A percentile compares a stretch with the other conserved stretches of the same genome.
These are phyloP conservation scores for Wickerhamomyces tratensis DNA, from an alignment of 805 yeast genomes.

Conservation along the genomic window DNA sequence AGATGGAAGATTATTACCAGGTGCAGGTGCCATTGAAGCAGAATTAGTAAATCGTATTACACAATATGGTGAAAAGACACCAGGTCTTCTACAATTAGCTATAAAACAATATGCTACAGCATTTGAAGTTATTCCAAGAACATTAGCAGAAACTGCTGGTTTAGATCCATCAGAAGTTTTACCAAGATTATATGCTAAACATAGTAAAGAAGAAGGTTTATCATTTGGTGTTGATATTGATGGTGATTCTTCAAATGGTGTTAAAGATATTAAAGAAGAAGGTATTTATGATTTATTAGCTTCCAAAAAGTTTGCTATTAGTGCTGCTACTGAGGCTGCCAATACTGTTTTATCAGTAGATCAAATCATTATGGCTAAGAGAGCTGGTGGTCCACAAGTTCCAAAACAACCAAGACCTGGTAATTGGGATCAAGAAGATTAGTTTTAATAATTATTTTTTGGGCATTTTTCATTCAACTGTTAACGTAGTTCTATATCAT, in stretches of 20 bases:
- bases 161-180: conserved; percentile 83
- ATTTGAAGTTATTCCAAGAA: conserved; percentile 88
- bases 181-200: conserved; percentile 84
- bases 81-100: conserved; percentile 88
- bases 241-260: conserved; percentile 55
- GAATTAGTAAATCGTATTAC: conserved; percentile 76
- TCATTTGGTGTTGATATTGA: conserved; percentile 71
- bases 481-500: no score
- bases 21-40: conserved; percentile 94
- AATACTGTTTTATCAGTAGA: conserved; percentile 85
- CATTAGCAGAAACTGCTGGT: conserved; percentile 91
- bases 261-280: conserved; percentile 57
- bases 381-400: conserved; percentile 98
- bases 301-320: conserved; percentile 78
- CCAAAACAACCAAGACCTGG: conserved; percentile 75
- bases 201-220: conserved; percentile 38
- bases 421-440: conserved; percentile 94
- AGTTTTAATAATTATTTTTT: conserved; percentile 2
- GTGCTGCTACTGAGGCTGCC: conserved; percentile 93
- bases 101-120: conserved; percentile 92
- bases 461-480: no score
- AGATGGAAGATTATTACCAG: conserved; percentile 77
- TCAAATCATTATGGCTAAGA: conserved; percentile 97
- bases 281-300: conserved; percentile 74
- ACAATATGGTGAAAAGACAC: conserved; percentile 84